Evolutionary conservation across 176 grass and related monocot species (phyloP), one percentile per base, ranked within the genome.

Genomic region (Echinochloa phyllopogon): DNA sequence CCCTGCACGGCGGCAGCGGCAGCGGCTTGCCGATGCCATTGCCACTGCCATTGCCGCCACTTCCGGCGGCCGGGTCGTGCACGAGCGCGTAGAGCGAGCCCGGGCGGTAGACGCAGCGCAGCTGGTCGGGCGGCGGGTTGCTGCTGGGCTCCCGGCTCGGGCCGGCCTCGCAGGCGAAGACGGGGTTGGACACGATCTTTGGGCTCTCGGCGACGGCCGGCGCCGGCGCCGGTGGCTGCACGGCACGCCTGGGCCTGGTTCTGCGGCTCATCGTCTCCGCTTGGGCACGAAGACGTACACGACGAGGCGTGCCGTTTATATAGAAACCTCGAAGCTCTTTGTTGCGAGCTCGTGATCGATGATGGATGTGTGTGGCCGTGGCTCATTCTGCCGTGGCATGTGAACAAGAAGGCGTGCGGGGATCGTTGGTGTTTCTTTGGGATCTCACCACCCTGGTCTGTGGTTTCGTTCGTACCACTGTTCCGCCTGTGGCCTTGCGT

Each of bases 381-480:
- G 10, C 48, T 25, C 18, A 57, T 24, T 61, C 1, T 89, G 25
- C 62, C 62, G 68, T 85, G 58, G 82, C 82, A 85, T 25, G 82
- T 81, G 88, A 70, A 51, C 64, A 61, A 85, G 75, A 48, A 82
- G 53, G 83, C 88, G 88, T 77, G 75, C 67, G 23, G 55, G 63
- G 1, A 21, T 82, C 13, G 72, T 89, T 90, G 88, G 78, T n/a
- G 88, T 90, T 90, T 45, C 88, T 90, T 82, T 4, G 47, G 87
- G 75, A 42, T 39, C 27, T 84, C 33, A 15, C 66, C 25, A 40
- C 15, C 72, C 20, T 2, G 16, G 81, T 12, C 66, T 60, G 5
- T 33, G 57, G 45, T 4, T 5, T 41, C 10, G 21, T 23, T 17
- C 81, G 61, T 51, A 23, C 41, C 14, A 27, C 63, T 69, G 36